These are phyloP conservation scores for Arabidopsis hybrid DNA, from an alignment of 441 rosid species.

Conservation along the genomic window DNA sequence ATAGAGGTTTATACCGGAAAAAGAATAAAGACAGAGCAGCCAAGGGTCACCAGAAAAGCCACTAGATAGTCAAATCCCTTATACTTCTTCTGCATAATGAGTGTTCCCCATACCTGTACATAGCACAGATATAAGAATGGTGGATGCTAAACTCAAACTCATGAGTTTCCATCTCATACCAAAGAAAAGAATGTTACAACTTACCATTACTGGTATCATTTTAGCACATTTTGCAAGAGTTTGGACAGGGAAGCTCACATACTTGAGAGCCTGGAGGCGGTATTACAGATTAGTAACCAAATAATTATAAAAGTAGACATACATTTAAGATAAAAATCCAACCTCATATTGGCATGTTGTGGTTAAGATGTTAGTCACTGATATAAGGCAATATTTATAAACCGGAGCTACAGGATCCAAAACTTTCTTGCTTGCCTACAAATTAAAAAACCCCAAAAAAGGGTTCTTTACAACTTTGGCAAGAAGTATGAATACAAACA, in stretches of 20 bases:
- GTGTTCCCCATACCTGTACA: slow-evolving; percentile 83
- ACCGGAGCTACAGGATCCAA: slow-evolving; percentile 93
- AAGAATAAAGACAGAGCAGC: slow-evolving; percentile 87
- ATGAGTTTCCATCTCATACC: slow-evolving; percentile 1
- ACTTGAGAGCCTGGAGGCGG: slow-evolving; percentile 80
- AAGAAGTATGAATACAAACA: slow-evolving; percentile 4
- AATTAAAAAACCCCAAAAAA: neutral
- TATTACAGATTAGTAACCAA: slow-evolving; percentile 19
- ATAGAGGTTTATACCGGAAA: slow-evolving; percentile 67
- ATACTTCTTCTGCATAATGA: slow-evolving; percentile 90
- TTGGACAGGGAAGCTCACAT: slow-evolving; percentile 92
- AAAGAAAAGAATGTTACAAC: slow-evolving; percentile 35
- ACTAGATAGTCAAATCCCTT: slow-evolving; percentile 78
- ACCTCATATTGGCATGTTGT: slow-evolving; percentile 98
- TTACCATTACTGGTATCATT: slow-evolving; percentile 96
- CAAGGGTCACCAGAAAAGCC: slow-evolving; percentile 83
- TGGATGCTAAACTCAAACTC: slow-evolving; percentile 10
- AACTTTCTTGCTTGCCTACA: slow-evolving; percentile 79
- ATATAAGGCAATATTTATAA: slow-evolving; percentile 80
- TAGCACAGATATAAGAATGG: slow-evolving; percentile 20
- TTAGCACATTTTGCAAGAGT: slow-evolving; percentile 95
- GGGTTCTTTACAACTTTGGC: neutral
- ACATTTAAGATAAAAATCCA: neutral
- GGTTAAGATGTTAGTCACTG: slow-evolving; percentile 81
- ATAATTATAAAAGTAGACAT: neutral